Evolutionary conservation across 345 rosid species (phyloP).

Genomic region (Murraya koenigii): DNA sequence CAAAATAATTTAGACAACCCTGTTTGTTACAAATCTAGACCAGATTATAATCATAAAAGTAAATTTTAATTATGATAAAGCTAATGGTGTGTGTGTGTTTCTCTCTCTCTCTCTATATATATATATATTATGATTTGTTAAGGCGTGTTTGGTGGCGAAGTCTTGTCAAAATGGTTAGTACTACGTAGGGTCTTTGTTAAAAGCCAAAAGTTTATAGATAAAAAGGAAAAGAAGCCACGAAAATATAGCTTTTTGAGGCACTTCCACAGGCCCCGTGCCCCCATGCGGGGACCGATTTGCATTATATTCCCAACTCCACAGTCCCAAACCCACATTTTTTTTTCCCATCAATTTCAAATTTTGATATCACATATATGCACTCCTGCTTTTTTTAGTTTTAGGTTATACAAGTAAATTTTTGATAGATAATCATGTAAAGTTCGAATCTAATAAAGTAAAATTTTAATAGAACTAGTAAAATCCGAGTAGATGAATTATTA

Average conservation of each 20-base stretch:
- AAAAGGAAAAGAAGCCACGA: constrained; percentile 17
- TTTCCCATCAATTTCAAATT: background rate
- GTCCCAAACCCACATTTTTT: background rate
- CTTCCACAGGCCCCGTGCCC: constrained; percentile 31
- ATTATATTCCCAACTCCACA: constrained; percentile 21
- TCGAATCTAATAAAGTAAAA: no score
- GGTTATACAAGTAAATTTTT: no score
- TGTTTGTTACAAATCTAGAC: background rate
- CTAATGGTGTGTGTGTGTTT: background rate
- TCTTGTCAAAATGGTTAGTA: background rate
- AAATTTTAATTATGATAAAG: constrained; percentile 1
- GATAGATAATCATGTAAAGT: no score
- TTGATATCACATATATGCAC: background rate
- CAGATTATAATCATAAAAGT: background rate
- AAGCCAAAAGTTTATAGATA: constrained; percentile 4
- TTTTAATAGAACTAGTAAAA: no score
- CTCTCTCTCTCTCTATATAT: no score
- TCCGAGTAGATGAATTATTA: no score
- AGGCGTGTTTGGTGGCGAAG: constrained; percentile 11
- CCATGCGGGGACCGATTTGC: constrained; percentile 23
- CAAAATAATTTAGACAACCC: background rate
- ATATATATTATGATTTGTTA: background rate
- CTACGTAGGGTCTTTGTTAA: background rate
- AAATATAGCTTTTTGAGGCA: constrained; percentile 44
- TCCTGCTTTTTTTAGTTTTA: no score